Conservation (phyloP, 306 rosid genomes). For the Alnus glutinosa region DNA sequence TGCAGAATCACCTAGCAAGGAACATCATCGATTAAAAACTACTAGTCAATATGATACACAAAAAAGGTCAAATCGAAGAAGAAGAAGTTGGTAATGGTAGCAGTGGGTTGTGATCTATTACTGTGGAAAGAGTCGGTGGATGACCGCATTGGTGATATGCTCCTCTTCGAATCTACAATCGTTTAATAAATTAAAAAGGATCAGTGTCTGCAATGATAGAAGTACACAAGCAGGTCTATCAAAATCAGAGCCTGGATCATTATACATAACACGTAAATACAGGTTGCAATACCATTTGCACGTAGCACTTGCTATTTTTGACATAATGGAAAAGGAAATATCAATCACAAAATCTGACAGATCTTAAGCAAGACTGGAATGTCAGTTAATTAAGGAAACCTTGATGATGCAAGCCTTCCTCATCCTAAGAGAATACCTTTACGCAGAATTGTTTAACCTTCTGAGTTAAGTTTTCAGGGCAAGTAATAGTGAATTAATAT, state of each 20-base stretch:
- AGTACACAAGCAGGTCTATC: not conserved
- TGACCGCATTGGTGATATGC: slow-evolving; percentile 38
- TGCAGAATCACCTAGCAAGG: slow-evolving; percentile 60
- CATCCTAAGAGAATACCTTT: not conserved
- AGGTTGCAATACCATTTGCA: not conserved
- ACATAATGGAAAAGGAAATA: not conserved
- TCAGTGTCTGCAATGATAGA: not conserved
- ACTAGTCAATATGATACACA: not conserved
- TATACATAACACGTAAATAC: not conserved
- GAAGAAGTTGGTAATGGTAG: not conserved
- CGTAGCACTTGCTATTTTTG: not conserved
- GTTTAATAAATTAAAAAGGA: slow-evolving; percentile 12
- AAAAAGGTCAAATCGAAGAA: not conserved
- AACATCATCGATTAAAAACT: slow-evolving; percentile 25
- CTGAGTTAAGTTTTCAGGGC: not conserved
- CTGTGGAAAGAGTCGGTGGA: slow-evolving; percentile 60
- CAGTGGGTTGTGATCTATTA: slow-evolving; percentile 30
- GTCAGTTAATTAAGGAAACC: slow-evolving; percentile 1
- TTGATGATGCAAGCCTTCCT: not conserved
- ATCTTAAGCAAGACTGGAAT: not conserved
- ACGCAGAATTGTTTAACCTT: not conserved
- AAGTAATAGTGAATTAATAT: not conserved
- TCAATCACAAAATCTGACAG: not conserved
- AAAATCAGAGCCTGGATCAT: not conserved
- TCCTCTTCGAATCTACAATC: slow-evolving; percentile 42